These are phyloP conservation scores for Fusarium poae DNA, from an alignment of 2,329 filamentous ascomycete species.

Conservation along the genomic window DNA sequence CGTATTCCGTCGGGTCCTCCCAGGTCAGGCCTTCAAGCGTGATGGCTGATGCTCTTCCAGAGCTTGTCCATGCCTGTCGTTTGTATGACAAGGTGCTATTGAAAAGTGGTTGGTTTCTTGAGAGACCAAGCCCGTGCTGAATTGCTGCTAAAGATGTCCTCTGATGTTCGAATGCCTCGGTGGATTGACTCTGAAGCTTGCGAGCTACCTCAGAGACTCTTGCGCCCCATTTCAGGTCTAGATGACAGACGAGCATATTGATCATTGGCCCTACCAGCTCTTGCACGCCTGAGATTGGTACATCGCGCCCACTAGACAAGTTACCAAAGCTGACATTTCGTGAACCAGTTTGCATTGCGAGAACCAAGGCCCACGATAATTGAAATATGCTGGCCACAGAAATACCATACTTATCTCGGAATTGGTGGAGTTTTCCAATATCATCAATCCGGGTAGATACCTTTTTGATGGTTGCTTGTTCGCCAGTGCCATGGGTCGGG, in stretches of 20 bases:
- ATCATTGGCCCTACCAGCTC: constrained; percentile 7
- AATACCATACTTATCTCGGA: constrained; percentile 3
- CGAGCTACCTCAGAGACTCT: neutral
- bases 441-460: neutral
- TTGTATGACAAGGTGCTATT: constrained; percentile 11
- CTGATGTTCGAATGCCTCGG: constrained; percentile 7
- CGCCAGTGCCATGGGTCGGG: neutral
- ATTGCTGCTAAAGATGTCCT: constrained; percentile 4
- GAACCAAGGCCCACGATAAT: constrained; percentile 4
- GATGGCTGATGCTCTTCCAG: neutral
- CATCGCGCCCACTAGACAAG: constrained; percentile 6
- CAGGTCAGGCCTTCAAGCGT: neutral
- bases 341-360: constrained; percentile 3
- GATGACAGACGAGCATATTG: constrained; percentile 4
- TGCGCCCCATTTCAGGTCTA: neutral
- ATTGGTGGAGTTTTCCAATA: neutral
- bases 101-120: constrained; percentile 4
- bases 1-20: constrained; percentile 7
- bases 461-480: neutral
- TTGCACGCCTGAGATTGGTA: constrained; percentile 2
- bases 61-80: neutral
- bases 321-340: constrained; percentile 4
- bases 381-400: constrained; percentile 2
- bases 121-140: constrained; percentile 1
- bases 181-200: neutral